These are phyloP conservation scores for Syzygium aqueum DNA, from an alignment of 345 rosid species.

Conservation along the genomic window DNA sequence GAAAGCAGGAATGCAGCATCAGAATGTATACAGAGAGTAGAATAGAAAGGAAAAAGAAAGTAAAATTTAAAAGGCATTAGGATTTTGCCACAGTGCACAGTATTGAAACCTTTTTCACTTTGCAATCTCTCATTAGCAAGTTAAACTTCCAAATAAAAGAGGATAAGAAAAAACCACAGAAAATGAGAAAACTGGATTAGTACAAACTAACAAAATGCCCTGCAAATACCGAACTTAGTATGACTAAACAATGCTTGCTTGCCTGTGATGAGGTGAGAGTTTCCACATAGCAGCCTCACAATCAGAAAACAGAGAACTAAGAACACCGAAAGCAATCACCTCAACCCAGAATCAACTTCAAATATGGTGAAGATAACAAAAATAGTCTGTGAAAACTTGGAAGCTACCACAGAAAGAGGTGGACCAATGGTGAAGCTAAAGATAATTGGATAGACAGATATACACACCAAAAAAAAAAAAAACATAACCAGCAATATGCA, in stretches of 20 bases:
- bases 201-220: not conserved
- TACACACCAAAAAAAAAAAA: not conserved
- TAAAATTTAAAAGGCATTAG: not conserved
- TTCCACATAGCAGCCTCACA: not conserved
- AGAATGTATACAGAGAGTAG: not conserved
- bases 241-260: not conserved
- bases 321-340: not conserved
- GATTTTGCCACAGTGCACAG: not conserved
- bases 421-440: not conserved
- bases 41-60: not conserved
- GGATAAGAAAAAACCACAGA: not conserved
- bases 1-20: not conserved
- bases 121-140: not conserved
- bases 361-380: not conserved
- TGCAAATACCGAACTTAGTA: not conserved
- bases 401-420: not conserved
- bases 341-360: not conserved
- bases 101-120: not conserved
- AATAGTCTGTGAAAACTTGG: not conserved
- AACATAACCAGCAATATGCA: not conserved
- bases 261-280: not conserved
- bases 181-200: not conserved
- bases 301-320: not conserved
- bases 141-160: not conserved
- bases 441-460: not conserved